phyloP scores from a whole-genome alignment of 495 filamentous ascomycete genomes.

The Xylaria flabelliformis region DNA sequence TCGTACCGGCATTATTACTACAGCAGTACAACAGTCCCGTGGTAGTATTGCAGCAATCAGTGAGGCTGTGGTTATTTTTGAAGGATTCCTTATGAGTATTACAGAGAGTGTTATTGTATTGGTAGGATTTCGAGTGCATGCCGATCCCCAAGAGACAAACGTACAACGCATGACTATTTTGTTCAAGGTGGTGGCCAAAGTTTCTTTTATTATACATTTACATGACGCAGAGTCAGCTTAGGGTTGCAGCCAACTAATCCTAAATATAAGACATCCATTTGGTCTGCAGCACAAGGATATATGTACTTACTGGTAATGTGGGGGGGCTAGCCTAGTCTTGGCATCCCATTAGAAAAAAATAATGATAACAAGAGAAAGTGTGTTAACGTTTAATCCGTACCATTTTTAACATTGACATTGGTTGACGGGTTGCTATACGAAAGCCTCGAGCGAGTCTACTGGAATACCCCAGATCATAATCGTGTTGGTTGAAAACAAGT shows the following conservation, averaged over 20 bases:
- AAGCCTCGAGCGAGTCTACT: not conserved
- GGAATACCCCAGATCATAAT: not conserved
- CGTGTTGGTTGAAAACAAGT: constrained; percentile 13
- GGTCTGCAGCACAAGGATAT: not conserved
- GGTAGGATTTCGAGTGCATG: constrained; percentile 18
- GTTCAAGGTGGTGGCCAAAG: constrained; percentile 7
- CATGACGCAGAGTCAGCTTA: constrained; percentile 24
- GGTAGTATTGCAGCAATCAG: not conserved
- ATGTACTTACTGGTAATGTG: not conserved
- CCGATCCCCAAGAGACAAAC: not conserved
- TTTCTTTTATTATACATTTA: constrained; percentile 26
- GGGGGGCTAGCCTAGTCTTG: not conserved
- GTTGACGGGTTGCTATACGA: not conserved
- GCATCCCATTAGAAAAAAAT: not conserved
- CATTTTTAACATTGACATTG: not conserved
- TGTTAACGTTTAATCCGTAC: not conserved
- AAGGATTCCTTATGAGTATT: constrained; percentile 9
- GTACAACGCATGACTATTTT: constrained; percentile 15
- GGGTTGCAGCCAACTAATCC: constrained; percentile 21
- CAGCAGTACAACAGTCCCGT: not conserved
- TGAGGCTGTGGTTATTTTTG: not conserved
- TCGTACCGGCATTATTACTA: not conserved
- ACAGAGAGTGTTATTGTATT: not conserved
- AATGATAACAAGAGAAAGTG: not conserved
- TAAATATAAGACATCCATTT: not conserved